Conservation (phyloP, 1,284 basidiomycete species). For the Thelephora terrestris region DNA sequence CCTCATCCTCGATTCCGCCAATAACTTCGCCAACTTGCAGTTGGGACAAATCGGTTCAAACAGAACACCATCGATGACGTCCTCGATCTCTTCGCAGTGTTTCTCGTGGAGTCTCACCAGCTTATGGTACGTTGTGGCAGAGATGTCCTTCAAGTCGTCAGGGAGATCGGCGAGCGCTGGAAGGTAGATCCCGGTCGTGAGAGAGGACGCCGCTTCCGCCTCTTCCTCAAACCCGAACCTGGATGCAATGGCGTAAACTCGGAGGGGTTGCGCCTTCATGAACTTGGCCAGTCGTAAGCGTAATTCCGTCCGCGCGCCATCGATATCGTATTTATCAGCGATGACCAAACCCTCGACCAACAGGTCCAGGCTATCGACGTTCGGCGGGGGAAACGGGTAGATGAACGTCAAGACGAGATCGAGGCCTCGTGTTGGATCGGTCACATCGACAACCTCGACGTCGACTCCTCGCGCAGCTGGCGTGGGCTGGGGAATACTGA, state of each 20-base stretch:
- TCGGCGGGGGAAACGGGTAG: background rate
- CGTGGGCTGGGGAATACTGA: background rate
- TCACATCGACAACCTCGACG: background rate
- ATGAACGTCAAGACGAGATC: background rate
- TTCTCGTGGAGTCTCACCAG: conserved; percentile 49
- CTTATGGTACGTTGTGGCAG: conserved; percentile 53
- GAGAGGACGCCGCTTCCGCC: background rate
- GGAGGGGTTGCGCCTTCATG: background rate
- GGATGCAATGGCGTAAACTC: background rate
- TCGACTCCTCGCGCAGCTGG: background rate
- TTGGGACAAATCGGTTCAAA: too few relatives aligned
- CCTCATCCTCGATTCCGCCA: too few relatives aligned
- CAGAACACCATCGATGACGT: conserved; percentile 2
- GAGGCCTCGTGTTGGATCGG: background rate
- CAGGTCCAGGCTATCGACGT: background rate
- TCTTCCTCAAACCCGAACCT: background rate
- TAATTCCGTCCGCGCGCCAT: background rate
- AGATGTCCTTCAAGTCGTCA: conserved; percentile 56
- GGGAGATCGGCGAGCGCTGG: conserved; percentile 20
- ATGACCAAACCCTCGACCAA: background rate
- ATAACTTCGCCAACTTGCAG: too few relatives aligned
- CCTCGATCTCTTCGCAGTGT: conserved; percentile 37
- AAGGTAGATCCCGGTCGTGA: too few relatives aligned
- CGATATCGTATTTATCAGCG: background rate
- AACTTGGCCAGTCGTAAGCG: background rate